Conservation (phyloP, 1,284 basidiomycete species). For the Mycena sp. region DNA sequence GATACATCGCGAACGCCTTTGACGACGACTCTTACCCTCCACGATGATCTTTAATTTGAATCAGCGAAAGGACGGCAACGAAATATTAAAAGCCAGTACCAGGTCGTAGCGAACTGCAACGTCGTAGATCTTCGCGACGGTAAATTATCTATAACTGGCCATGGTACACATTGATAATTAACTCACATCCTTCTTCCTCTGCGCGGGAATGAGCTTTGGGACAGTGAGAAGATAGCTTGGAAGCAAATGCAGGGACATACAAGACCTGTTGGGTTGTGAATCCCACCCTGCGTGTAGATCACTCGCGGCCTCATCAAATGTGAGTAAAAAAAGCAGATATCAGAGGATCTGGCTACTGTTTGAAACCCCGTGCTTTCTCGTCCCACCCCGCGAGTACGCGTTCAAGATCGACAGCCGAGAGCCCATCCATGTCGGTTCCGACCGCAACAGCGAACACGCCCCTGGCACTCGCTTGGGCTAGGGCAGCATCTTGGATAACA, state of each 20-base stretch:
- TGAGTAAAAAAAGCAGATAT: neutral
- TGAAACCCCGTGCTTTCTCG: conserved; percentile 56
- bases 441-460: conserved; percentile 66
- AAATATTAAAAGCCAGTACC: no score
- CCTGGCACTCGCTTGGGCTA: conserved; percentile 59
- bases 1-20: no score
- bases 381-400: conserved; percentile 76
- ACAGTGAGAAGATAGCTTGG: neutral
- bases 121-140: conserved; percentile 65
- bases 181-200: conserved; percentile 67
- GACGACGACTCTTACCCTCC: no score
- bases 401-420: conserved; percentile 71
- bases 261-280: conserved; percentile 87
- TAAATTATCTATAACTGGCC: neutral
- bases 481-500: conserved; percentile 48
- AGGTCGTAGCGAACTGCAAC: conserved; percentile 82
- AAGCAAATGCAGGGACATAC: conserved; percentile 51
- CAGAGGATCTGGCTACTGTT: conserved; percentile 52
- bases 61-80: no score
- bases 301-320: conserved; percentile 65
- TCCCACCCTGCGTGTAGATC: conserved; percentile 80
- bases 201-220: conserved; percentile 33
- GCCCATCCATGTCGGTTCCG: conserved; percentile 79
- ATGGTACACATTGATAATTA: no score
- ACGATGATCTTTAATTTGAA: conserved; percentile 82